Percentiles rank a stretch among this genome's conserved stretches.
Conservation (phyloP, 306 rosid species). For the Heteromeles arbutifolia region DNA sequence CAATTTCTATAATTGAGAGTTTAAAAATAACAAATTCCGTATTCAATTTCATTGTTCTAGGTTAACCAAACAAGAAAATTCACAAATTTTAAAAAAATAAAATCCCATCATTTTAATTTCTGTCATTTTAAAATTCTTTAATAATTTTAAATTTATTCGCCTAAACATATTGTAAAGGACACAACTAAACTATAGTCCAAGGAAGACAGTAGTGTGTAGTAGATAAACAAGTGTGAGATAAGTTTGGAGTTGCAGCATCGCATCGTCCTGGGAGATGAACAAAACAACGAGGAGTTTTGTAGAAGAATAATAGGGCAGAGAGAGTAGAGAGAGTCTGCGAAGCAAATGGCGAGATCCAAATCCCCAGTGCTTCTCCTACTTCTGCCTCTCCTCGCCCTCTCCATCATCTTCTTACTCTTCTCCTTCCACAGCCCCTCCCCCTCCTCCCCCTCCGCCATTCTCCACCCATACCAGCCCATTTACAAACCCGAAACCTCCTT, state of each 20-base stretch:
- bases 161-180: no score
- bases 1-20: no score
- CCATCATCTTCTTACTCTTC: constrained; percentile 38
- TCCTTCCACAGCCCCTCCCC: constrained; percentile 15
- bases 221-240: not conserved
- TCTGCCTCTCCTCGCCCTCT: constrained; percentile 24
- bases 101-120: no score
- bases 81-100: no score
- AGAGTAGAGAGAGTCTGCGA: not conserved
- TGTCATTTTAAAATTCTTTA: no score
- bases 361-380: constrained; percentile 34
- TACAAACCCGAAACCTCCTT: constrained; percentile 51
- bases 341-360: constrained; percentile 47
- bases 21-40: no score
- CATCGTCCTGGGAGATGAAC: not conserved
- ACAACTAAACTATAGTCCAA: no score
- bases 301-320: not conserved
- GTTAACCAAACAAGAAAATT: no score
- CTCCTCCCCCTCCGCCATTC: constrained; percentile 8
- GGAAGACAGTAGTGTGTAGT: no score
- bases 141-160: no score
- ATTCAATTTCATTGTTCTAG: no score
- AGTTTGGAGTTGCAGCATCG: not conserved
- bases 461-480: not conserved
- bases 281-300: not conserved